These are phyloP conservation scores for Sechiopsis laciniata DNA, from an alignment of 306 rosid genomes.

Conservation along the genomic window DNA sequence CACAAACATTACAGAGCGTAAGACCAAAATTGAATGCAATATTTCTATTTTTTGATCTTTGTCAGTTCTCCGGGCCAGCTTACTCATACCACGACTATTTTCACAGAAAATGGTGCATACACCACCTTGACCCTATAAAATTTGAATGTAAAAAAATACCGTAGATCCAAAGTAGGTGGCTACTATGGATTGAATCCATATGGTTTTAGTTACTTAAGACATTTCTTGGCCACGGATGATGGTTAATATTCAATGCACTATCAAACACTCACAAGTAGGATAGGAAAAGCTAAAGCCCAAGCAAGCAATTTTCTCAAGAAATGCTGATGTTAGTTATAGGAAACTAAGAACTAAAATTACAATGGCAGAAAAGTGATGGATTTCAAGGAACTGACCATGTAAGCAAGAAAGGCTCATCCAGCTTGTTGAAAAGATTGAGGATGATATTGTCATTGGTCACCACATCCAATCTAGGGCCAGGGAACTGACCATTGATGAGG, in stretches of 20 bases:
- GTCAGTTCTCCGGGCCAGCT: too few species aligned
- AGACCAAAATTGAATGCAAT: background rate
- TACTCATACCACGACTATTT: too few species aligned
- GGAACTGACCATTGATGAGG: constrained; percentile 84
- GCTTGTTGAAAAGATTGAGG: constrained; percentile 86
- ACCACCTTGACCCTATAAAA: too few species aligned
- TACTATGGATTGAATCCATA: too few species aligned
- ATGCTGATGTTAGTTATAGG: background rate
- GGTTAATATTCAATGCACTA: background rate
- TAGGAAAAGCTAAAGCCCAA: background rate
- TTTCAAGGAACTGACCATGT: constrained; percentile 52
- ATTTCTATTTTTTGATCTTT: too few species aligned
- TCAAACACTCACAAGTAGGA: background rate
- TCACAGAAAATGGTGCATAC: too few species aligned
- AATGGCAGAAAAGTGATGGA: constrained; percentile 1
- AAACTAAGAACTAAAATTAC: background rate
- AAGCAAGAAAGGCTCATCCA: constrained; percentile 71
- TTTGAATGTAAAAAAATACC: too few species aligned
- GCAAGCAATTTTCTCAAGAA: background rate
- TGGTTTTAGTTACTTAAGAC: too few species aligned
- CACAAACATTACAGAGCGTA: constrained; percentile 10
- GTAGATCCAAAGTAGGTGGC: too few species aligned
- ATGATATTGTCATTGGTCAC: constrained; percentile 81
- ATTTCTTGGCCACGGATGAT: too few species aligned
- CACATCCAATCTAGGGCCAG: constrained; percentile 85